Conservation (phyloP, 805 yeast genomes). For the Lipomyces starkeyi region DNA sequence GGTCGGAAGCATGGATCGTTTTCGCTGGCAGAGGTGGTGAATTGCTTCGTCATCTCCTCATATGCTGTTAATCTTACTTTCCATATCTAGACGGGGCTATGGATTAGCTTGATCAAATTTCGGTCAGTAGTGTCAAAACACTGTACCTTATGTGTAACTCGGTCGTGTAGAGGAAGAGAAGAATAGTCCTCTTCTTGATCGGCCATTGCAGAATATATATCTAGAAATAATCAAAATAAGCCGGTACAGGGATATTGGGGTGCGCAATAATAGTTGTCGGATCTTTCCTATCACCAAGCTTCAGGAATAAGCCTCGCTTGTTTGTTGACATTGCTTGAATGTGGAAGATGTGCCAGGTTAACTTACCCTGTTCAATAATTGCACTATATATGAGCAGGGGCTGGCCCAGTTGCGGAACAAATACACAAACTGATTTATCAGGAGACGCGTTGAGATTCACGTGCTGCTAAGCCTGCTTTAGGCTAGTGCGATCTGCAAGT, state of each 20-base stretch:
- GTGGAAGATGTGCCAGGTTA: not conserved
- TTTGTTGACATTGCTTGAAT: constrained; percentile 22
- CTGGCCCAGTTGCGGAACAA: not conserved
- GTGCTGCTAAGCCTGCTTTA: not conserved
- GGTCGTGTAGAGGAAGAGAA: constrained; percentile 66
- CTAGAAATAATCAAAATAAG: not conserved
- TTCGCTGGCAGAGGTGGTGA: constrained; percentile 60
- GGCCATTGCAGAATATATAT: constrained; percentile 40
- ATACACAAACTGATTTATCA: not conserved
- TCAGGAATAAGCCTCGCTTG: constrained; percentile 2
- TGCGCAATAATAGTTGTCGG: not conserved
- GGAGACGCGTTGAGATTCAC: not conserved
- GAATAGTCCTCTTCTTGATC: constrained; percentile 65
- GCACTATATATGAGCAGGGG: not conserved
- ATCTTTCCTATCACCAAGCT: not conserved
- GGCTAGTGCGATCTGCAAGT: not conserved
- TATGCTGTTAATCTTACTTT: constrained; percentile 84
- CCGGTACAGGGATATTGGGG: not conserved
- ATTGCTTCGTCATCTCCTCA: constrained; percentile 62
- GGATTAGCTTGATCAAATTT: constrained; percentile 11
- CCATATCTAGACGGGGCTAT: constrained; percentile 57
- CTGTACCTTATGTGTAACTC: constrained; percentile 66
- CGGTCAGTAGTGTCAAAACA: not conserved
- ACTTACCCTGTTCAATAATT: not conserved
- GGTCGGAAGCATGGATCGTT: constrained; percentile 61